These are phyloP conservation scores for Plasmodium yoelii DNA, from an alignment of 169 alveolate species.

Conservation along the genomic window DNA sequence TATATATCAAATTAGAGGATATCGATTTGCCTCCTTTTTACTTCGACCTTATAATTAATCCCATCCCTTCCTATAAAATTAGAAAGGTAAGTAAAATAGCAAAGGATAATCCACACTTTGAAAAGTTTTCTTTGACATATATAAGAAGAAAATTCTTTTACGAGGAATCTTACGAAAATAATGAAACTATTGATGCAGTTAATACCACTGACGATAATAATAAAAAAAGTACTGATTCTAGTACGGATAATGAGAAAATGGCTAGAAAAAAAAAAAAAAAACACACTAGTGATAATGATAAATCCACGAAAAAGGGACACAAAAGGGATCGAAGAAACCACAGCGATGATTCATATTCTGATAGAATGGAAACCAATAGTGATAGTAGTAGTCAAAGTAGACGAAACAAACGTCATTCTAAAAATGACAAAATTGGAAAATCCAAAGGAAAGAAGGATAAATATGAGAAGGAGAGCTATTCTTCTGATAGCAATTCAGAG, in stretches of 20 bases:
- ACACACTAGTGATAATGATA: conserved; percentile 1
- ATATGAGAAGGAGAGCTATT: neutral
- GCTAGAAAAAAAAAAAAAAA: neutral
- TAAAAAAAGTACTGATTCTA: conserved; percentile 9
- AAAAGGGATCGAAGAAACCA: neutral
- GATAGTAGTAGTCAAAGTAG: neutral
- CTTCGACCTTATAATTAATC: conserved; percentile 98
- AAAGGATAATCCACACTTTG: conserved; percentile 59
- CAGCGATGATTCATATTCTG: neutral
- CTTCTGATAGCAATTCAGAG: conserved; percentile 15
- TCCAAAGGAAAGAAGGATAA: conserved; percentile 15
- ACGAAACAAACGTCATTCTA: conserved; percentile 36
- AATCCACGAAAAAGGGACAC: neutral
- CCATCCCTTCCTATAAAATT: conserved; percentile 96
- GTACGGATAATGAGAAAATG: neutral
- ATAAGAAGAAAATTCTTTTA: conserved; percentile 53
- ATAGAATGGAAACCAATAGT: neutral
- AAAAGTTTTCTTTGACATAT: conserved; percentile 39
- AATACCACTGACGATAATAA: conserved; percentile 3
- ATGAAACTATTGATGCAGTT: neutral
- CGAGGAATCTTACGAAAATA: conserved; percentile 1
- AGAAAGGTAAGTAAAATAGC: conserved; percentile 82
- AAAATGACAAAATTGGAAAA: neutral
- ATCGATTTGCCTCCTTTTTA: conserved; percentile 95
- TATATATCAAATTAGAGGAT: conserved; percentile 93